Evolutionary conservation across 1,284 basidiomycete genomes (phyloP), one percentile per base, ranked within the genome.

Genomic region (Ceratobasidium sp.): DNA sequence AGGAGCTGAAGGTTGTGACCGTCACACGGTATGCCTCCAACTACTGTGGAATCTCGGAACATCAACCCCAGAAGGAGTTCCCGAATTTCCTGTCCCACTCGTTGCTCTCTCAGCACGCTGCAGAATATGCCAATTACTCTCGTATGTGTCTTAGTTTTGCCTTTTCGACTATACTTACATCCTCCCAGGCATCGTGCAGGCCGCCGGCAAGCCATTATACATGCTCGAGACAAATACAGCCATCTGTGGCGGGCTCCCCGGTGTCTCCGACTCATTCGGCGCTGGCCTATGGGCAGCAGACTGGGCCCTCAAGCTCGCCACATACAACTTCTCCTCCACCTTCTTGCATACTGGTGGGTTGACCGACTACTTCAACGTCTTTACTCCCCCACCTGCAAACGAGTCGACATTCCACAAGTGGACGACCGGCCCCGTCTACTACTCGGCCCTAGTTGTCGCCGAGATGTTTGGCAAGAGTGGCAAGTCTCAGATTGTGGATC

Each of bases 281-380:
- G 50, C 65, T 69, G 65, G 64, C 17, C 27, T 70, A 12, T 70
- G 60, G 3, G 32, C 50, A 12, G 60, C 69, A 6, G 40, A n/a
- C 17, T 32, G 84, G 73, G 80, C 83, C 3, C 76, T 86, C 45
- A 83, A 85, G 73, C 76, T 85, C 76, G 84, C 84, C 12, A 54
- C 56, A 57, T 73, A 71, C 49, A 80, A 80, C 71, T 79, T 81
- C 73, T 76, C 78, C 1, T 74, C 74, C 1, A 78, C 79, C 73
- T 72, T 87, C 73, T 78, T 89, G 69, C 87, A 89, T 50, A 79
- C 89, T 70, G 87, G 88, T 77, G 88, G 88, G 40, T 84, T 88
- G 77, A 84, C 82, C 72, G 87, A 84, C 1, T 86, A 81, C 73
- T 90, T 89, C 73, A 90, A 89, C 47, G 69, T 68, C 83, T 80